Conservation (phyloP, 805 yeast species). For the Kazachstania bromeliacearum region DNA sequence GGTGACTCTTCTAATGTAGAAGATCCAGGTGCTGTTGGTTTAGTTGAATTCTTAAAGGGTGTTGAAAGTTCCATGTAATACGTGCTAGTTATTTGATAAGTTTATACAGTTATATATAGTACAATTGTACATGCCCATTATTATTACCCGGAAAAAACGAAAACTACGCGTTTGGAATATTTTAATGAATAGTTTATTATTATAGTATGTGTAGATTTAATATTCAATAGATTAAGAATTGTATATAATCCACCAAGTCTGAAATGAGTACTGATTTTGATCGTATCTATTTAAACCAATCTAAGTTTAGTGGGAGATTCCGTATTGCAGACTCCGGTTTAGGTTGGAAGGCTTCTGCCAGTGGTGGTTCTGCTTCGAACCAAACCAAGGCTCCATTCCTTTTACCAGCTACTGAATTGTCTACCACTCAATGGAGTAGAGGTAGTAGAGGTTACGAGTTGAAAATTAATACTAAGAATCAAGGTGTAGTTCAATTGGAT, state of each 20-base stretch:
- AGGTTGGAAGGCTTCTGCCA: constrained; percentile 76
- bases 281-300: constrained; percentile 80
- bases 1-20: constrained; percentile 64
- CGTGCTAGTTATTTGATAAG: not conserved
- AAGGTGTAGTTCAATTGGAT: constrained; percentile 78
- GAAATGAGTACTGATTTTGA: constrained; percentile 63
- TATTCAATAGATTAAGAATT: too few species aligned
- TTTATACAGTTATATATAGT: too few species aligned
- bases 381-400: constrained; percentile 65
- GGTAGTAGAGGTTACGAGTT: constrained; percentile 89
- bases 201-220: too few species aligned
- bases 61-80: constrained; percentile 18
- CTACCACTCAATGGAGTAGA: constrained; percentile 80
- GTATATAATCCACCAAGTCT: too few species aligned
- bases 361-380: constrained; percentile 34
- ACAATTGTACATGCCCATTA: too few species aligned
- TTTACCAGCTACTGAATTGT: constrained; percentile 76
- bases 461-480: constrained; percentile 78
- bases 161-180: too few species aligned
- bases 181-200: too few species aligned
- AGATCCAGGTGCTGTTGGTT: constrained; percentile 92
- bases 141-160: too few species aligned
- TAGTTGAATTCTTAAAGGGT: constrained; percentile 43
- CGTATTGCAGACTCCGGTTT: constrained; percentile 94
- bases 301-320: constrained; percentile 75